A percentile compares a stretch with the other conserved stretches of the same genome.
Evolutionary conservation across 106 monocot species (phyloP).

Genomic region (Dendrobium chrysotoxum): DNA sequence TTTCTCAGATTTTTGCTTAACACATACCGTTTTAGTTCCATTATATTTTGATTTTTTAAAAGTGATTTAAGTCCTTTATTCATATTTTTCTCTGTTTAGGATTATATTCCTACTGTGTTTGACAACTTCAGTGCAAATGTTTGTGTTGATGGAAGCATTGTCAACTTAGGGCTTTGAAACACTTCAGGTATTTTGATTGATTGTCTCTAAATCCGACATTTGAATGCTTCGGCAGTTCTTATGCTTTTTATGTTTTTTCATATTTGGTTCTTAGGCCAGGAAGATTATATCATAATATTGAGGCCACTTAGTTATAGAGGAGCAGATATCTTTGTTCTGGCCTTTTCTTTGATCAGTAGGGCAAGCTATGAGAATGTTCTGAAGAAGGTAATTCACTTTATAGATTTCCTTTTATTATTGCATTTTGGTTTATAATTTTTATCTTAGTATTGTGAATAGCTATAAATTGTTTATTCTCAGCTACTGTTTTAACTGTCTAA

Average conservation of each 20-base stretch:
- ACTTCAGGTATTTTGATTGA: constrained; percentile 11
- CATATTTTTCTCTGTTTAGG: constrained; percentile 15
- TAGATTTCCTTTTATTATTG: background rate
- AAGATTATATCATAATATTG: constrained; percentile 53
- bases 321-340: constrained; percentile 50
- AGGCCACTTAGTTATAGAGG: constrained; percentile 64
- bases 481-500: background rate
- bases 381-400: constrained; percentile 46
- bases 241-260: background rate
- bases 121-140: constrained; percentile 61
- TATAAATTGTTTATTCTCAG: background rate
- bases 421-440: background rate
- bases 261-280: constrained; percentile 32
- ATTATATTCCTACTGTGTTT: constrained; percentile 53
- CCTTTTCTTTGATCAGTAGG: constrained; percentile 56
- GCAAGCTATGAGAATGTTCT: constrained; percentile 70
- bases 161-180: constrained; percentile 55
- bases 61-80: background rate
- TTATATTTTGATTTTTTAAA: background rate
- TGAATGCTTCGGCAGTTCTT: background rate
- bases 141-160: constrained; percentile 51
- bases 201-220: background rate
- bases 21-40: background rate
- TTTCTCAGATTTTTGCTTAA: background rate
- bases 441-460: background rate